Base-by-base conservation (phyloP, 805 yeast species). In the Lachancea cidri region DNA sequence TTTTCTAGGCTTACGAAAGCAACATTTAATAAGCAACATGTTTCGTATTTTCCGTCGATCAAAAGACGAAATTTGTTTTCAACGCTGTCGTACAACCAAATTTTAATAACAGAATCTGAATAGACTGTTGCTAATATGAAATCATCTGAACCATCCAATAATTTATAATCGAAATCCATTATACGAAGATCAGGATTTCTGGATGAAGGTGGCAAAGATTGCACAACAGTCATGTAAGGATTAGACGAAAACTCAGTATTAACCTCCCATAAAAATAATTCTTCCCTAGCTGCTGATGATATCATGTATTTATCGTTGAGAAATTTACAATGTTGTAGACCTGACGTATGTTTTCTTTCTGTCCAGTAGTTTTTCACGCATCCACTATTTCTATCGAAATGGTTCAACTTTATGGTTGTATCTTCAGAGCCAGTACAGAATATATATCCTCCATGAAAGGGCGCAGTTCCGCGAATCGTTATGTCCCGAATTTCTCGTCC, bases 401-500 rank as follows among this genome's bases (percentile, higher is more conserved):
- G 53, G 2, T 81, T 74, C n/a, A 91, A 48, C 44, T 77, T 74
- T 4, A 93, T 64, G 0, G 86, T 74, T 0, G 97, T 84, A 56
- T 93, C 98, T 59, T 93, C 98, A 0, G 96, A 81, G 4, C 87
- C 98, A 4, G 91, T 79, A 24, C 86, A 73, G 16, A 87, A 55
- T 3, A 83, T 52, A 17, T 53, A 63, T 0, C 64, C 64, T 36
- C 62, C 60, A 5, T 60, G 58, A 7, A 37, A 25, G 2, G 41
- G 46, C 5, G 46, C 33, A 0, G 73, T 64, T 5, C 41, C 36
- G 30, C 76, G 70, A n/a, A 81, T 69, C 2, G 83, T 72, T 13
- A 89, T 67, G 42, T 80, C 85, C 50, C 98, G 71, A 4, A 91
- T 76, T 60, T 93, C 98, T 47, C 98, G 73, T 1, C 98, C 98